phyloP scores from a whole-genome alignment of 352 stramenopile species.

The Pythium oligandrum region DNA sequence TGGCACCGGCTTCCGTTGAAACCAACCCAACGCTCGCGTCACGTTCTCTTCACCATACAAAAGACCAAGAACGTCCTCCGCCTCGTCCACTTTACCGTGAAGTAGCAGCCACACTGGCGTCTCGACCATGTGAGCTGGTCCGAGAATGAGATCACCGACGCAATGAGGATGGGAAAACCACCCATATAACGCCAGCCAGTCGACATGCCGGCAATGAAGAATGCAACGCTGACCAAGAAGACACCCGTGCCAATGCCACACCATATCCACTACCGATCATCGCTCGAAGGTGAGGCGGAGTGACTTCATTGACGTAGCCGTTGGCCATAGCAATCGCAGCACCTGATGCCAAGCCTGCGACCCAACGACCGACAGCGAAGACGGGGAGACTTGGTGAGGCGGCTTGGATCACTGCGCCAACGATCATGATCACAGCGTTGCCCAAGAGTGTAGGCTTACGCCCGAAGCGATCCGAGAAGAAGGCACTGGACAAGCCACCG shows the following conservation, averaged over 20 bases:
- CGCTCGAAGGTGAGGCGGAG: constrained; percentile 23
- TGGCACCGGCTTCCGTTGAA: no score
- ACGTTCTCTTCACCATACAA: no score
- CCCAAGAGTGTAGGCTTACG: constrained; percentile 24
- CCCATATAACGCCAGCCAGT: constrained; percentile 37
- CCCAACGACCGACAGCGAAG: constrained; percentile 31
- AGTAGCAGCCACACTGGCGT: constrained; percentile 30
- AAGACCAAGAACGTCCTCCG: constrained; percentile 17
- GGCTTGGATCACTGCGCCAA: constrained; percentile 27
- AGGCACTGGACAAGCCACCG: constrained; percentile 24
- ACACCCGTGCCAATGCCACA: constrained; percentile 22
- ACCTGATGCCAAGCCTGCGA: constrained; percentile 32
- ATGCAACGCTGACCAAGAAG: constrained; percentile 25
- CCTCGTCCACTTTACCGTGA: constrained; percentile 22
- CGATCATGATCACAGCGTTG: constrained; percentile 32
- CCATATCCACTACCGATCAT: constrained; percentile 34
- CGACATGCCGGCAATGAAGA: constrained; percentile 29
- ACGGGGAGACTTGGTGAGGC: constrained; percentile 29
- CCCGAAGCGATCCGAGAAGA: constrained; percentile 28
- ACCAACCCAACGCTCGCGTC: no score
- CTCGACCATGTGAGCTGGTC: constrained; percentile 22
- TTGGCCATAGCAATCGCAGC: constrained; percentile 28
- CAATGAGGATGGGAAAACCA: constrained; percentile 26
- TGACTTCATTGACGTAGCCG: constrained; percentile 30
- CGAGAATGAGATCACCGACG: constrained; percentile 19